phyloP scores from a whole-genome alignment of 768 basidiomycete genomes.

The Clavaria fumosa region DNA sequence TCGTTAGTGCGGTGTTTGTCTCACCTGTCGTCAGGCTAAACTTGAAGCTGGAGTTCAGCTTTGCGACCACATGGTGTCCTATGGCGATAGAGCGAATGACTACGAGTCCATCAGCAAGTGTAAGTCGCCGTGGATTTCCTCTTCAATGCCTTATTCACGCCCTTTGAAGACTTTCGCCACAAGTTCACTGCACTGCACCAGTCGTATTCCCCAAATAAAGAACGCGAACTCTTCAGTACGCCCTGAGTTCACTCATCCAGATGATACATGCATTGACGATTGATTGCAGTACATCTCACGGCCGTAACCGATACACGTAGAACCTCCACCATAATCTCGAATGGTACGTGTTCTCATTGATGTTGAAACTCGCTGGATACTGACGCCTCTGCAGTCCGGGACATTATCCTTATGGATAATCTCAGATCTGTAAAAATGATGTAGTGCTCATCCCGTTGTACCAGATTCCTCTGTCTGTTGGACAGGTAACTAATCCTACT shows the following conservation, averaged over 20 bases:
- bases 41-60: conserved; percentile 62
- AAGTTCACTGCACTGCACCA: conserved; percentile 63
- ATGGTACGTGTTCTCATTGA: conserved; percentile 30
- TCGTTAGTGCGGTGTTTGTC: conserved; percentile 2
- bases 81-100: conserved; percentile 66
- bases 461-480: too few relatives aligned
- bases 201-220: conserved; percentile 48
- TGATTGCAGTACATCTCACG: conserved; percentile 51
- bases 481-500: too few relatives aligned
- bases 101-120: conserved; percentile 64
- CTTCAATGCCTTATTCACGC: conserved; percentile 2
- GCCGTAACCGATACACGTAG: conserved; percentile 68
- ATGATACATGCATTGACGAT: conserved; percentile 1
- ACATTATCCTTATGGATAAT: conserved; percentile 54
- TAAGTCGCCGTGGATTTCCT: conserved; percentile 23
- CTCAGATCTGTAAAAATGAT: conserved; percentile 44
- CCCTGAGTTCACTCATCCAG: conserved; percentile 5
- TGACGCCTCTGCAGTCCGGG: conserved; percentile 32
- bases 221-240: conserved; percentile 60
- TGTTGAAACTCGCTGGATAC: too few relatives aligned
- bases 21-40: conserved; percentile 34
- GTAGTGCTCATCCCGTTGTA: too few relatives aligned
- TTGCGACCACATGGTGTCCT: conserved; percentile 51
- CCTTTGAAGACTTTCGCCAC: conserved; percentile 45
- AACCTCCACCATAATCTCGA: conserved; percentile 59